Evolutionary conservation across 176 grass and related monocot genomes (phyloP).

Genomic region (Ampelocalamus luodianensis): DNA sequence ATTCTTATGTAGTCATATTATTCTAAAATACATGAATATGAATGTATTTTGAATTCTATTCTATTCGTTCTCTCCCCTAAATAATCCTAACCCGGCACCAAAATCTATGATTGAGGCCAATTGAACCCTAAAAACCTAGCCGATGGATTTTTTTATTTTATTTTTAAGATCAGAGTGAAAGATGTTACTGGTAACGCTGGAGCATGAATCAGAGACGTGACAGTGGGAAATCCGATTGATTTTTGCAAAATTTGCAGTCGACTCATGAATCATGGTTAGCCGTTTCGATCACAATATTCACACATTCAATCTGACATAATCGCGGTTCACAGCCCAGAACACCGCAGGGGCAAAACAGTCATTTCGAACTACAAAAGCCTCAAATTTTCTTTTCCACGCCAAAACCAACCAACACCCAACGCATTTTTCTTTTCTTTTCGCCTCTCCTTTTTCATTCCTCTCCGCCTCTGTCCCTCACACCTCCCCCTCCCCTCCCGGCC

Average conservation of each 20-base stretch:
- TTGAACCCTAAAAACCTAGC: not conserved
- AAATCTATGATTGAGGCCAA: not conserved
- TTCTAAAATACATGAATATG: not conserved
- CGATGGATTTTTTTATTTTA: no score
- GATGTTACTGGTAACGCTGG: no score
- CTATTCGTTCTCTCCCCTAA: not conserved
- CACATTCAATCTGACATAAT: not conserved
- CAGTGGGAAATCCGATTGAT: not conserved
- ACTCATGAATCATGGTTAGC: not conserved
- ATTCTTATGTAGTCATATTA: no score
- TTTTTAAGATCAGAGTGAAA: not conserved
- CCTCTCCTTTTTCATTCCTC: slow-evolving; percentile 19
- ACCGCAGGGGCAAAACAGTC: slow-evolving; percentile 3
- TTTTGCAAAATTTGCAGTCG: not conserved
- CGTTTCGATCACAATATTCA: not conserved
- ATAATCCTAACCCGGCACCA: no score
- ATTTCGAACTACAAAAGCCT: slow-evolving; percentile 11
- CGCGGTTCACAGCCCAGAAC: not conserved
- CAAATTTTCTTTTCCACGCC: slow-evolving; percentile 28
- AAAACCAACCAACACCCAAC: slow-evolving; percentile 45
- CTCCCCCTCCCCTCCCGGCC: not conserved
- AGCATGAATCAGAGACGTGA: not conserved
- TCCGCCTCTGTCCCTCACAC: slow-evolving; percentile 15
- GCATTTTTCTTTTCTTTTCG: slow-evolving; percentile 22
- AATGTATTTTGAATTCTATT: not conserved